Evolutionary conservation across 805 yeast species (phyloP).

Genomic region (Kluyveromyces siamensis): DNA sequence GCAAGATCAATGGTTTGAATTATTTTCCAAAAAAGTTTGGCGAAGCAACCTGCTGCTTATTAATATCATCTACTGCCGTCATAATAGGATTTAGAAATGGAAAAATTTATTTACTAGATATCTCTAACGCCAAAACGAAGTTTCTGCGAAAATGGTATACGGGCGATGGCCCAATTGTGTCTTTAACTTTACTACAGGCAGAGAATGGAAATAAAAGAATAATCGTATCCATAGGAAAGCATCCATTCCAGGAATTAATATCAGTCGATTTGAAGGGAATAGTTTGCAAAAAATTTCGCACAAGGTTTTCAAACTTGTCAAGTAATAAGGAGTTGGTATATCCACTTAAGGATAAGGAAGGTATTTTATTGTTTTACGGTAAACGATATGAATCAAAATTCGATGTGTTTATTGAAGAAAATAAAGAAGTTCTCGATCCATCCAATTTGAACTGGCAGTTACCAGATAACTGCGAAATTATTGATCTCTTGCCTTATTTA

Average conservation of each 20-base stretch:
- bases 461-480: neutral
- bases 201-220: neutral
- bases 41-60: neutral
- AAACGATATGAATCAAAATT: neutral
- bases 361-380: neutral
- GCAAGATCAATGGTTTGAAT: neutral
- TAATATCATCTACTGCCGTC: neutral
- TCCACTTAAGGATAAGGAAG: neutral
- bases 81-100: slow-evolving; percentile 3
- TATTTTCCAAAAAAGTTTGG: neutral
- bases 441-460: neutral
- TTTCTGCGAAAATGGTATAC: neutral
- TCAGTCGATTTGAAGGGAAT: neutral
- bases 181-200: neutral
- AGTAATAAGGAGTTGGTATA: slow-evolving; percentile 1
- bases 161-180: neutral
- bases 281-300: neutral
- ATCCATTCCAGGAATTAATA: neutral
- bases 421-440: neutral
- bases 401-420: neutral
- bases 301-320: slow-evolving; percentile 1
- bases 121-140: neutral
- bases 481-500: neutral
- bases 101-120: neutral
- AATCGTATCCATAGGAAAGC: neutral